These are phyloP conservation scores for Urostyla sp. DNA, from an alignment of 73 alveolate species.

Conservation along the genomic window DNA sequence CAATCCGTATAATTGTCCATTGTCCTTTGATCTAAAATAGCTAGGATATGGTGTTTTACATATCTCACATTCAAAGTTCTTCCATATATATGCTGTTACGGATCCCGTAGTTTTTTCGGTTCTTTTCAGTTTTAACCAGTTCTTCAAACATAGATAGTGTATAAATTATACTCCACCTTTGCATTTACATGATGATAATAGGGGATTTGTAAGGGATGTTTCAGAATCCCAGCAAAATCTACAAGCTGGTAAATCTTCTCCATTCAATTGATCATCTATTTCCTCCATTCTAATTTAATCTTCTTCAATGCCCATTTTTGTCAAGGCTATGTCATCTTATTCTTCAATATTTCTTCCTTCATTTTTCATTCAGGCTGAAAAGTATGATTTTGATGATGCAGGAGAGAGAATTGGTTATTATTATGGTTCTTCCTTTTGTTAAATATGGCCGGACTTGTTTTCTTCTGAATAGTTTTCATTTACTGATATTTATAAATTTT, in stretches of 20 bases:
- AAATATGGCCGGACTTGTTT: no score
- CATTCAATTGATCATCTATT: no score
- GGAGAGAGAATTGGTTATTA: no score
- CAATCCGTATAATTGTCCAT: slow-evolving; percentile 6
- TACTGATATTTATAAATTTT: no score
- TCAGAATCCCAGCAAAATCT: slow-evolving; percentile 87
- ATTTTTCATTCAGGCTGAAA: no score
- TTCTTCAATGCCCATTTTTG: no score
- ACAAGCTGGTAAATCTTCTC: slow-evolving; percentile 56
- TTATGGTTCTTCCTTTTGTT: no score
- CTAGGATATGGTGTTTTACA: slow-evolving; percentile 89
- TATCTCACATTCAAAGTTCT: slow-evolving; percentile 88
- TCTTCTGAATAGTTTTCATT: no score
- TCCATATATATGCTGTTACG: slow-evolving; percentile 61
- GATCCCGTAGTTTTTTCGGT: slow-evolving; percentile 50
- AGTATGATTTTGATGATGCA: no score
- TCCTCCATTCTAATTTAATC: no score
- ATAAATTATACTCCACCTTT: slow-evolving; percentile 86
- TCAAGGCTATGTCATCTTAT: no score
- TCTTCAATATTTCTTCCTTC: no score
- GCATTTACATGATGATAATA: slow-evolving; percentile 82
- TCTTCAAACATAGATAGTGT: slow-evolving; percentile 84
- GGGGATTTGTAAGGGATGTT: slow-evolving; percentile 74
- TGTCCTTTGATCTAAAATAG: background rate
- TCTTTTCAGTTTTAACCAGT: slow-evolving; percentile 83